Evolutionary conservation across 768 basidiomycete genomes (phyloP).

Genomic region (Boletellus ananas): DNA sequence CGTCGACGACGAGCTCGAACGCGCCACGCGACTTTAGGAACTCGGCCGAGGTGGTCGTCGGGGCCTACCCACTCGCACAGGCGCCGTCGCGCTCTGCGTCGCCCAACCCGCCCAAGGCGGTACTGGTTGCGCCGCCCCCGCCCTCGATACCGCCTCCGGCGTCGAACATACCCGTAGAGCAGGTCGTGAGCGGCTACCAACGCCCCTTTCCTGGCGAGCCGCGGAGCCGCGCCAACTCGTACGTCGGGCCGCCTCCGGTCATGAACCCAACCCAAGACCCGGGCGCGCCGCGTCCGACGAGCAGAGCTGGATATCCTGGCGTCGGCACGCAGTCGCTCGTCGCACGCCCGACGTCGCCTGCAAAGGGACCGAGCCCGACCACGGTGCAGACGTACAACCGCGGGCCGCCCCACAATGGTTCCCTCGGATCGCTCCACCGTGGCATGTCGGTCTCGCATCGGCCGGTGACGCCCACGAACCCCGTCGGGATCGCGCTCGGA

Average conservation of each 20-base stretch:
- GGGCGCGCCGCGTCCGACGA: conserved; percentile 49
- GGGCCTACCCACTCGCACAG: conserved; percentile 56
- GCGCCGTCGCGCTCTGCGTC: conserved; percentile 64
- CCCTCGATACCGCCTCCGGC: conserved; percentile 33
- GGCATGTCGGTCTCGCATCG: conserved; percentile 31
- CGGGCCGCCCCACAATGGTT: conserved; percentile 6
- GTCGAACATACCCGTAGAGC: conserved; percentile 58
- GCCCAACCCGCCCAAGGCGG: conserved; percentile 69
- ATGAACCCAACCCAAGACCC: conserved; percentile 28
- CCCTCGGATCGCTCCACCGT: conserved; percentile 1
- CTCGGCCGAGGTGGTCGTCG: conserved; percentile 77
- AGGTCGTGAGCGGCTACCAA: conserved; percentile 72
- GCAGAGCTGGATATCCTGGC: conserved; percentile 69
- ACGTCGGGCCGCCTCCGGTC: conserved; percentile 30
- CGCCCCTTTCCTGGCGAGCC: conserved; percentile 87
- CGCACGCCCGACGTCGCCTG: conserved; percentile 62
- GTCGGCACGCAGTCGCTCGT: conserved; percentile 73
- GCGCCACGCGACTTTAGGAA: conserved; percentile 60
- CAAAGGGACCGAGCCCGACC: conserved; percentile 24
- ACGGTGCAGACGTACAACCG: conserved; percentile 11
- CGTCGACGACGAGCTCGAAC: conserved; percentile 11
- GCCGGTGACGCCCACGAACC: conserved; percentile 70
- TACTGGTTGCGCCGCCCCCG: conserved; percentile 66
- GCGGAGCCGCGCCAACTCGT: conserved; percentile 53
- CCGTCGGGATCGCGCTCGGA: conserved; percentile 80